Evolutionary conservation across 225 moss, liverwort and hornwort genomes (phyloP).

Genomic region (Polytrichum commune): DNA sequence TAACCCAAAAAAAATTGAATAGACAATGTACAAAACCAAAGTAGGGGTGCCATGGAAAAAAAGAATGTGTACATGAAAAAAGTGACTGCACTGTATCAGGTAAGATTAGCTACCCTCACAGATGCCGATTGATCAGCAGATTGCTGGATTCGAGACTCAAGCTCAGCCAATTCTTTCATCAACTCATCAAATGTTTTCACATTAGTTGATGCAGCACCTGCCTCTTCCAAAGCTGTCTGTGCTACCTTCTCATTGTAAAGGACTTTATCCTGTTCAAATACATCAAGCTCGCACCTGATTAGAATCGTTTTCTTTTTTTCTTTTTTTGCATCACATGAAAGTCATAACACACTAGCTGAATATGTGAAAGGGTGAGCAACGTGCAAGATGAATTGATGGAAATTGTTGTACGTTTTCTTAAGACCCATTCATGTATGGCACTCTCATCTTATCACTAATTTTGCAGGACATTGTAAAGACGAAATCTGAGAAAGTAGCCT

Average conservation of each 20-base stretch:
- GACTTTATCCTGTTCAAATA: constrained; percentile 24
- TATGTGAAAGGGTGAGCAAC: background rate
- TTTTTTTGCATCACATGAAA: background rate
- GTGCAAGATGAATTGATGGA: background rate
- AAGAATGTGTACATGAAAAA: background rate
- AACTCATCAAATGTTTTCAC: constrained; percentile 36
- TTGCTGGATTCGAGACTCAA: constrained; percentile 51
- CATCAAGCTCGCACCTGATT: constrained; percentile 2
- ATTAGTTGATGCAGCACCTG: constrained; percentile 26
- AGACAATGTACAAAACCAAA: background rate
- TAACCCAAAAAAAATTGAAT: background rate
- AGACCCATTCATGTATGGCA: too few species aligned
- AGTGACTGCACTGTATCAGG: constrained; percentile 4
- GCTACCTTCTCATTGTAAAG: constrained; percentile 25
- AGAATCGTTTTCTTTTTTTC: too few species aligned
- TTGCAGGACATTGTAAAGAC: too few species aligned
- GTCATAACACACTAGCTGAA: background rate
- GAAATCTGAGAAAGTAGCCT: too few species aligned
- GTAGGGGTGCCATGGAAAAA: too few species aligned
- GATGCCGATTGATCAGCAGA: constrained; percentile 53
- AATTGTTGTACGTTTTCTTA: background rate
- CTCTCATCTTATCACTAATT: too few species aligned
- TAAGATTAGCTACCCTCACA: constrained; percentile 33
- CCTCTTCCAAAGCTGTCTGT: constrained; percentile 19
- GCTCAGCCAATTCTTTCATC: constrained; percentile 45